Evolutionary conservation across 2,329 filamentous ascomycete genomes (phyloP).

Genomic region (Colletotrichum liriopes): DNA sequence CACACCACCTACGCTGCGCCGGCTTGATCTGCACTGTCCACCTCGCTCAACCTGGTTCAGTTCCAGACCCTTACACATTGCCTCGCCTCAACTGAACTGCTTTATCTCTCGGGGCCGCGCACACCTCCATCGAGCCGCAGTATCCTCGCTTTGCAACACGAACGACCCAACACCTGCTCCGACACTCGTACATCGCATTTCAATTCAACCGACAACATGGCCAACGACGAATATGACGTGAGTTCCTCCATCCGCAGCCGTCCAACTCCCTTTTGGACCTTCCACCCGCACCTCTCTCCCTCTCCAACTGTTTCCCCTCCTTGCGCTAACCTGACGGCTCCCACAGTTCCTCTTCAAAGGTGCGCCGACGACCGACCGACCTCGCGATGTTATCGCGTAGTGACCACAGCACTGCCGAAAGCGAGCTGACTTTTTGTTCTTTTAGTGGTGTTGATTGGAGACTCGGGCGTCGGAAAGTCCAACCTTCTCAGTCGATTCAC

Average conservation of each 20-base stretch:
- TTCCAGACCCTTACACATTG: conserved; percentile 42
- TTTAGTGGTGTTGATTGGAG: conserved; percentile 96
- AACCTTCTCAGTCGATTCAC: conserved; percentile 99
- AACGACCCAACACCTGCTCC: conserved; percentile 47
- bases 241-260: conserved; percentile 57
- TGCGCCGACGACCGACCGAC: conserved; percentile 59
- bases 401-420: conserved; percentile 12
- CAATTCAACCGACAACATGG: conserved; percentile 76
- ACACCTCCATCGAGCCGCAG: conserved; percentile 39
- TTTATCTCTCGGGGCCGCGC: conserved; percentile 44
- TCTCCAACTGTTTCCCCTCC: conserved; percentile 47
- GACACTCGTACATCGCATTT: conserved; percentile 45
- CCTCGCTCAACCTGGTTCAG: conserved; percentile 37
- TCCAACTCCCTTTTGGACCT: conserved; percentile 21
- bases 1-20: conserved; percentile 16
- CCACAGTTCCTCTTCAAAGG: conserved; percentile 98
- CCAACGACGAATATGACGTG: conserved; percentile 99
- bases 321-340: conserved; percentile 43
- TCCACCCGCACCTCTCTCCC: conserved; percentile 40
- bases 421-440: conserved; percentile 50
- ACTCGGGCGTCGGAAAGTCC: conserved; percentile 99
- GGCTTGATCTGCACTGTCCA: conserved; percentile 33
- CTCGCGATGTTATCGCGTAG: conserved; percentile 39
- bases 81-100: conserved; percentile 42
- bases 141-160: conserved; percentile 43